Conservation (phyloP, 768 basidiomycete genomes). For the Serendipita indica region DNA sequence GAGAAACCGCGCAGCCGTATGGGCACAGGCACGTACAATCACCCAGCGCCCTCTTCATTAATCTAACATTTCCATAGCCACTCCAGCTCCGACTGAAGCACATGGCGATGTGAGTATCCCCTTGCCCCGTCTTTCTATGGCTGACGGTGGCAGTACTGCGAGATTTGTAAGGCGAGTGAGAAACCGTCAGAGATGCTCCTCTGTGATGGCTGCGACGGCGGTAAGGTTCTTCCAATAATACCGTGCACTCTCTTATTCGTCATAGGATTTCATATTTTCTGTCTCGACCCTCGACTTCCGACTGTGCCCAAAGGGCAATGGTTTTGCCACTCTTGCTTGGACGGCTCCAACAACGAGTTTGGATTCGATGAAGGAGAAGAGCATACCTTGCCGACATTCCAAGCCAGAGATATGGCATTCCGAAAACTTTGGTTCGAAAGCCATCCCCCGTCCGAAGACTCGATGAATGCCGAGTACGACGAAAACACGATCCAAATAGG, state of each 20-base stretch:
- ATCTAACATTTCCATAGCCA: background rate
- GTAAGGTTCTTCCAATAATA: constrained; percentile 26
- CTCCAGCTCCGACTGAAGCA: background rate
- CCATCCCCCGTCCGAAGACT: constrained; percentile 39
- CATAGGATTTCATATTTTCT: constrained; percentile 90
- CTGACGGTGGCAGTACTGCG: constrained; percentile 36
- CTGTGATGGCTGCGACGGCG: constrained; percentile 75
- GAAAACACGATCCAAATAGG: constrained; percentile 33
- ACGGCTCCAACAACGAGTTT: constrained; percentile 86
- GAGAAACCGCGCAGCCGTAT: constrained; percentile 1
- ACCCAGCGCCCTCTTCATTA: background rate
- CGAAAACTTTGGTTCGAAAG: constrained; percentile 74
- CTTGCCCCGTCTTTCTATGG: no score
- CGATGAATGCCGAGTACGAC: constrained; percentile 21
- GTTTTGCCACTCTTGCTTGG: constrained; percentile 87
- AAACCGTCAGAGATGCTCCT: constrained; percentile 85
- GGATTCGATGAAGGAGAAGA: constrained; percentile 98
- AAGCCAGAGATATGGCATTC: constrained; percentile 81
- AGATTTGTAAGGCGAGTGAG: constrained; percentile 83
- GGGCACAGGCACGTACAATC: background rate
- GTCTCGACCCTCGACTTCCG: constrained; percentile 79
- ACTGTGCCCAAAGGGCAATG: constrained; percentile 86
- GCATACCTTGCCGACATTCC: constrained; percentile 81
- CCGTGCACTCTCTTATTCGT: constrained; percentile 15
- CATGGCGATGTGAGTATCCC: constrained; percentile 6